Evolutionary conservation across 225 moss, liverwort and hornwort genomes (phyloP), one percentile per base, ranked within the genome.

Genomic region (Antitrichia curtipendula): DNA sequence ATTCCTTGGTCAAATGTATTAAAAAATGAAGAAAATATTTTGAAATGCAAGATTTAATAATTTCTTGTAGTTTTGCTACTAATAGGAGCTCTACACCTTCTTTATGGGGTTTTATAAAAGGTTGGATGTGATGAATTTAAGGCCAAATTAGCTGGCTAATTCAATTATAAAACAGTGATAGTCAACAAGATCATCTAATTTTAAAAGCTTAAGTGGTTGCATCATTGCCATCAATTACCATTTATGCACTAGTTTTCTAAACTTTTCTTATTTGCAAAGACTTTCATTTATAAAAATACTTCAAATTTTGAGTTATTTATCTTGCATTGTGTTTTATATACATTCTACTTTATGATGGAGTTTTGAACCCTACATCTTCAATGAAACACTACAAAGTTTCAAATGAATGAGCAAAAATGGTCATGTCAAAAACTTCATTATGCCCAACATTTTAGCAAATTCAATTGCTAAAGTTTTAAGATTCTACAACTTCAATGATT

Each of bases 341-440:
- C 19, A 74, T 49, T 31, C 12, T 31, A 49, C 31, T 50, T 12
- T 49, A 49, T 21, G 3, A 21, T 21, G 8, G 13, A 74, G 1
- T 21, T 32, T 50, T 50, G 20, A 31, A 74, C 5, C 2, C 4
- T 8, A 49, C 13, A 21, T 75, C 8, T 75, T 34, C 5, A 21
- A 13, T 12, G 6, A 73, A 29, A 73, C 4, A 73, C 19, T 47
- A 5, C 12, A 74, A 3, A 73, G 12, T 73, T 19, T 49, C 31
- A 73, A 74, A 31, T 74, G 5, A 49, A 49, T 49, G 12, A 74
- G 12, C 20, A 47, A 47, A 49, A 49, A 73, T 49, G 11, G 12
- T 32, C 5, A 0, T 7, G 0, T 32, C 1, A 32, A 74, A 49
- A 19, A 7, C 20, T 74, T 49, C 19, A 49, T 20, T 49, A 4